These are phyloP conservation scores for Conticribra guillardii DNA, from an alignment of 108 stramenopile genomes.

Conservation along the genomic window DNA sequence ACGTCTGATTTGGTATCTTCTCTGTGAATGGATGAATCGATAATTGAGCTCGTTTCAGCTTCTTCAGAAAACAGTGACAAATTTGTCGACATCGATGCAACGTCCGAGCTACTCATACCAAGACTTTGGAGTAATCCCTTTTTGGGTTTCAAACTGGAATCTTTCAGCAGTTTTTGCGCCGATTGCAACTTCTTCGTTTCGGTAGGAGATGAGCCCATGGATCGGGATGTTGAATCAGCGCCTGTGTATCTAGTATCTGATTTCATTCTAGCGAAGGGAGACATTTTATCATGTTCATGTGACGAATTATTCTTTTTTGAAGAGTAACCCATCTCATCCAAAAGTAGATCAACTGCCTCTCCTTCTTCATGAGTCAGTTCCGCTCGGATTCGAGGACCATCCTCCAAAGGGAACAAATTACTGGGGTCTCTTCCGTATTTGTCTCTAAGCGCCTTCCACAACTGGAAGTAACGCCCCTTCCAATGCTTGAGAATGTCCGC, in stretches of 20 bases:
- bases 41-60: slow-evolving; percentile 15
- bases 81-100: slow-evolving; percentile 22
- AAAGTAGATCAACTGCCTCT: slow-evolving; percentile 65
- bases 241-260: not conserved
- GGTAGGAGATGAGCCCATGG: slow-evolving; percentile 34
- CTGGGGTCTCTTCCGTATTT: slow-evolving; percentile 85
- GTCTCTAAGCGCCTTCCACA: slow-evolving; percentile 71
- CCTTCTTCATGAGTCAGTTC: slow-evolving; percentile 73
- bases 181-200: slow-evolving; percentile 48
- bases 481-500: slow-evolving; percentile 69
- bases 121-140: slow-evolving; percentile 29
- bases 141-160: slow-evolving; percentile 29
- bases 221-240: not conserved
- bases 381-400: slow-evolving; percentile 55
- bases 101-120: slow-evolving; percentile 25
- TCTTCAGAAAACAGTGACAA: slow-evolving; percentile 29
- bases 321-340: slow-evolving; percentile 67
- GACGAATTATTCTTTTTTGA: slow-evolving; percentile 29
- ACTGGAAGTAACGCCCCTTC: slow-evolving; percentile 75
- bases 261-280: not conserved
- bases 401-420: slow-evolving; percentile 64
- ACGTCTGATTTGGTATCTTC: slow-evolving; percentile 14
- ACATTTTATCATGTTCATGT: slow-evolving; percentile 2
- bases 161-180: slow-evolving; percentile 31
- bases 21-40: slow-evolving; percentile 32